phyloP scores from a whole-genome alignment of 2,329 filamentous ascomycete genomes.

The Corynespora cassiicola region DNA sequence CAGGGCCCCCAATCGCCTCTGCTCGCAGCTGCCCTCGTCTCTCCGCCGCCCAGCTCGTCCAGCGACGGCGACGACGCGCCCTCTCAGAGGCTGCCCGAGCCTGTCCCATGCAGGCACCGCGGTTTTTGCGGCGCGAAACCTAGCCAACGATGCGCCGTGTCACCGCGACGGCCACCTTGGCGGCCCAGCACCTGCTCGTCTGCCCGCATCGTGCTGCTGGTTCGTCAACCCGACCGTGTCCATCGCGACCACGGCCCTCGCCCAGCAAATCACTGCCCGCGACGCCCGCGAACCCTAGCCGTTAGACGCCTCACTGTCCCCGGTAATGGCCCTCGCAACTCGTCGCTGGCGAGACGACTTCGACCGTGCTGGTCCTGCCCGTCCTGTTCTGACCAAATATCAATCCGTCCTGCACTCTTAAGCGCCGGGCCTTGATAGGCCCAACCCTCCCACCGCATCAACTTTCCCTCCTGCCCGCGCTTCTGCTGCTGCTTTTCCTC shows the following conservation, averaged over 20 bases:
- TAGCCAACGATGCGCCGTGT: slow-evolving; percentile 36
- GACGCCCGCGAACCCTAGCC: slow-evolving; percentile 28
- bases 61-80: slow-evolving; percentile 24
- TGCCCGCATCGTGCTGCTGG: slow-evolving; percentile 28
- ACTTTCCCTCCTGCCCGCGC: slow-evolving; percentile 34
- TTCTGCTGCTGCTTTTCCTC: slow-evolving; percentile 35
- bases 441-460: slow-evolving; percentile 35
- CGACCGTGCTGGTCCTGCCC: slow-evolving; percentile 26
- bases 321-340: slow-evolving; percentile 30
- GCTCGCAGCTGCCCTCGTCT: slow-evolving; percentile 23
- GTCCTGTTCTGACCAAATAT: slow-evolving; percentile 47
- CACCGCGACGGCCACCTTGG: slow-evolving; percentile 34
- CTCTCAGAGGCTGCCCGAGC: slow-evolving; percentile 34
- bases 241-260: slow-evolving; percentile 30
- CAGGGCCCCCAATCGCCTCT: slow-evolving; percentile 14
- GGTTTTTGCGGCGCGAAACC: slow-evolving; percentile 38
- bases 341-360: slow-evolving; percentile 27
- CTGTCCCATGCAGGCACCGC: slow-evolving; percentile 43
- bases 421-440: slow-evolving; percentile 47
- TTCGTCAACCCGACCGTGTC: slow-evolving; percentile 32
- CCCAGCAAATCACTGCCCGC: slow-evolving; percentile 35
- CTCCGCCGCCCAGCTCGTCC: slow-evolving; percentile 19
- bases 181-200: slow-evolving; percentile 21
- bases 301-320: slow-evolving; percentile 41
- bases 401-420: slow-evolving; percentile 40